These are phyloP conservation scores for Saccharum spontaneum DNA, from an alignment of 176 grass and related monocot species.

Conservation along the genomic window DNA sequence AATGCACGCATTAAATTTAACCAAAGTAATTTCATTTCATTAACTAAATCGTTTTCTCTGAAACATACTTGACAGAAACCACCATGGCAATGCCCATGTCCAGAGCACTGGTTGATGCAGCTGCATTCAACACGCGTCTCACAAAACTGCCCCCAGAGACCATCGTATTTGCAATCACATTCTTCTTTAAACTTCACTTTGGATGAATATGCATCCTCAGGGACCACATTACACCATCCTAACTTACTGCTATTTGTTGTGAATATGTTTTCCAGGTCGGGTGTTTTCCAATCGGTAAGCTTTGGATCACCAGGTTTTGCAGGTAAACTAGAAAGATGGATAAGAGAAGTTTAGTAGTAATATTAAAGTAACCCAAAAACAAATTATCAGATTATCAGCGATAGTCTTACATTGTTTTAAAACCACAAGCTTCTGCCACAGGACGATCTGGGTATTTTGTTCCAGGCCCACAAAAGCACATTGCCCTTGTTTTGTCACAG, in stretches of 20 bases:
- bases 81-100: conserved; percentile 82
- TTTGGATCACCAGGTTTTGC: conserved; percentile 63
- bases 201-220: conserved; percentile 72
- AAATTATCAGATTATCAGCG: neutral
- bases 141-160: conserved; percentile 75
- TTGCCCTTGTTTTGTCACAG: conserved; percentile 86
- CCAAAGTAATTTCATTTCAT: neutral
- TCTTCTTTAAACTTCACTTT: conserved; percentile 78
- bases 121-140: conserved; percentile 73
- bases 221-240: conserved; percentile 96
- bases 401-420: conserved; percentile 75
- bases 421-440: conserved; percentile 85
- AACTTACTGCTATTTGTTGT: conserved; percentile 70
- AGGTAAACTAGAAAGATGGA: conserved; percentile 54
- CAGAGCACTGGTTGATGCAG: conserved; percentile 90
- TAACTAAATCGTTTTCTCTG: neutral
- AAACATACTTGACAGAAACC: conserved; percentile 87
- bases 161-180: conserved; percentile 96
- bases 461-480: conserved; percentile 93
- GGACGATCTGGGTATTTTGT: conserved; percentile 92
- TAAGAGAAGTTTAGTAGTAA: conserved; percentile 34
- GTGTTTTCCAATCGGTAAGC: conserved; percentile 69
- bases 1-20: neutral
- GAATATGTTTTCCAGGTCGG: conserved; percentile 81
- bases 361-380: conserved; percentile 18